A percentile compares a stretch with the other conserved stretches of the same genome.
phyloP scores from a whole-genome alignment of 345 rosid genomes.

The Corymbia maculata region DNA sequence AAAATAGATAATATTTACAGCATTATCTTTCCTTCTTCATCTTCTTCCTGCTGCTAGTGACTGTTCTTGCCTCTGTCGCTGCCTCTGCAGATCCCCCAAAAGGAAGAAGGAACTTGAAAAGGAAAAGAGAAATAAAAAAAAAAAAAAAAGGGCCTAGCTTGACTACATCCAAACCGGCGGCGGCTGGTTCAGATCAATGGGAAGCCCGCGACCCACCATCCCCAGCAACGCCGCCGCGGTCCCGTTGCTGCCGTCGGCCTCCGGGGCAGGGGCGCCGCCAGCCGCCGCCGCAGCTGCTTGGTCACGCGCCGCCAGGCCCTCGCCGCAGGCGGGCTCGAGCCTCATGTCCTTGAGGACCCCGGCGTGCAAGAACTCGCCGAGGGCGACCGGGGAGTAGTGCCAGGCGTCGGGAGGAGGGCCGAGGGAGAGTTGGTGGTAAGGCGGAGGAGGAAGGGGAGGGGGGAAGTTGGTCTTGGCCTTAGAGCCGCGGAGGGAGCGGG shows the following conservation, averaged over 20 bases:
- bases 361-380: slow-evolving; percentile 52
- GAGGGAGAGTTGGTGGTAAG: not conserved
- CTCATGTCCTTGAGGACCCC: slow-evolving; percentile 40
- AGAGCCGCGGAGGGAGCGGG: slow-evolving; percentile 85
- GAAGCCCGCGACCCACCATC: slow-evolving; percentile 36
- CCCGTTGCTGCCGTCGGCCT: not conserved
- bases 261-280: not conserved
- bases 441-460: slow-evolving; percentile 10
- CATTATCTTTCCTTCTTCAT: not conserved
- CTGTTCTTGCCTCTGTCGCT: not conserved
- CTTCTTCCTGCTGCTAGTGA: not conserved
- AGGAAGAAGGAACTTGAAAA: not conserved
- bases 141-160: not conserved
- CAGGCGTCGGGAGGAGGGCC: not conserved
- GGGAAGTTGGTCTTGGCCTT: slow-evolving; percentile 96
- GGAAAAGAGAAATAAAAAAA: not conserved
- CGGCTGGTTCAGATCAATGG: slow-evolving; percentile 91
- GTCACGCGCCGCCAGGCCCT: not conserved
- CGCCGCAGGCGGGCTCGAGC: not conserved
- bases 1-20: not conserved
- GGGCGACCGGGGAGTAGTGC: slow-evolving; percentile 20
- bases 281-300: not conserved
- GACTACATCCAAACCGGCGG: slow-evolving; percentile 79
- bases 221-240: not conserved
- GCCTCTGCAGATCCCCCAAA: not conserved